Evolutionary conservation across 805 yeast species (phyloP), one percentile per base, ranked within the genome.

Genomic region (Yamadazyma paraphyllophila): DNA sequence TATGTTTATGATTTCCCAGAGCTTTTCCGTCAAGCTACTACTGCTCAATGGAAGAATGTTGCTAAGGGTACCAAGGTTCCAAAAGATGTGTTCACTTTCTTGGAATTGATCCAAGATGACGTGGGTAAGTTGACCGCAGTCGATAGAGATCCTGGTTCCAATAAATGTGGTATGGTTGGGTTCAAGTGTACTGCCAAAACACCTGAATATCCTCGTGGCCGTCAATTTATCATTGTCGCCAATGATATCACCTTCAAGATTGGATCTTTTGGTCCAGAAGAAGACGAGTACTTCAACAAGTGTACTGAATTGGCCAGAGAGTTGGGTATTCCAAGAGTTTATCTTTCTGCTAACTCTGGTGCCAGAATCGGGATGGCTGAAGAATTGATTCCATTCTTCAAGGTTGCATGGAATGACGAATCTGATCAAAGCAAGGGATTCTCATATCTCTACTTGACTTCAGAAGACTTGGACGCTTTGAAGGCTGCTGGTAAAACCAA

Each of bases 1-100:
- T 94, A 89, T 63, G 97, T 89, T 41, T 94, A 95, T 62, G 99
- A 94, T 69, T 95, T 94, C 94, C 99, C 99, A 43, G 99, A 94
- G 66, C 74, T 94, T 60, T 94, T 95, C 85, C 88, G 91, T 60
- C 97, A 94, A 73, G 96, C 97, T 32, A 78, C 88, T 32, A 67
- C 81, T 45, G 76, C 91, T 15, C 85, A 83, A 67, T 94, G 99
- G 99, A 83, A 84, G 65, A 79, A 78, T 50, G 66, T 67, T 54
- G 76, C 81, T 36, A 73, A 82, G 46, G 67, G 76, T 39, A 27
- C 45, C 24, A 82, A 81, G 54, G 65, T 82, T 51, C 91, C 91
- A 36, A 88, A 83, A 50, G 94, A 88, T 58, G 75, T 85, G 57
- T 88, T 95, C 69, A 73, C 79, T 31, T 81, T 85, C 38, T 78